These are phyloP conservation scores for Gentiana dahurica DNA, from an alignment of 257 asterid species.

Conservation along the genomic window DNA sequence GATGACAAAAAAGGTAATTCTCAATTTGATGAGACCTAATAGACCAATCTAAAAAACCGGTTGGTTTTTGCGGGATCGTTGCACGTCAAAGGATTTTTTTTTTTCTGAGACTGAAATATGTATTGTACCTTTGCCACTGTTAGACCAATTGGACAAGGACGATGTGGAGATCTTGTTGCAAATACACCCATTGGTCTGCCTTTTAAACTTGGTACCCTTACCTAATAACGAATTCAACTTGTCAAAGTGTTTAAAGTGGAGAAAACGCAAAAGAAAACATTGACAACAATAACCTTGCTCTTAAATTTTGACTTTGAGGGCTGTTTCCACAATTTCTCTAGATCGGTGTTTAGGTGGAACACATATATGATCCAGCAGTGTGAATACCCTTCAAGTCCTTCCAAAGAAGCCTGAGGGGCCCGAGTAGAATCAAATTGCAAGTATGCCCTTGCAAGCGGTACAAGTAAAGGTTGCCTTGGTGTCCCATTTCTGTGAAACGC, in stretches of 20 bases:
- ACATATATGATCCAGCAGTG: slow-evolving; percentile 94
- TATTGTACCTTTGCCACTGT: slow-evolving; percentile 86
- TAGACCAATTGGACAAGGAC: slow-evolving; percentile 92
- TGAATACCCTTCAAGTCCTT: slow-evolving; percentile 82
- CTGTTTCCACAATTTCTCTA: slow-evolving; percentile 84
- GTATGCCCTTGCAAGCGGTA: slow-evolving; percentile 86
- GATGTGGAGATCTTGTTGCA: slow-evolving; percentile 99
- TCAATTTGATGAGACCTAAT: too few species aligned
- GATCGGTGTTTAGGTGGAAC: slow-evolving; percentile 85
- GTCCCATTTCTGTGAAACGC: slow-evolving; percentile 64
- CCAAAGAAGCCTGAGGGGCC: slow-evolving; percentile 78
- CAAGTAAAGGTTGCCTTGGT: slow-evolving; percentile 95
- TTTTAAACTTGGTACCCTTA: slow-evolving; percentile 77
- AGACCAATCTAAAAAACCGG: too few species aligned
- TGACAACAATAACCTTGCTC: slow-evolving; percentile 54
- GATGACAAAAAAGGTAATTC: too few species aligned
- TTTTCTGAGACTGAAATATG: background rate
- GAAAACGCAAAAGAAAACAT: background rate
- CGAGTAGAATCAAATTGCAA: slow-evolving; percentile 55
- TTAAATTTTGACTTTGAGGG: slow-evolving; percentile 77
- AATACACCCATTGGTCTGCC: slow-evolving; percentile 88
- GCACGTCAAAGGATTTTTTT: too few species aligned
- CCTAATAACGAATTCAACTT: slow-evolving; percentile 31
- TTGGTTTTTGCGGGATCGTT: too few species aligned
- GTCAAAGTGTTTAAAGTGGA: background rate